A percentile compares a stretch with the other conserved stretches of the same genome.
Conservation (phyloP, 2,329 filamentous ascomycete genomes). For the Verticillium albo-atrum region DNA sequence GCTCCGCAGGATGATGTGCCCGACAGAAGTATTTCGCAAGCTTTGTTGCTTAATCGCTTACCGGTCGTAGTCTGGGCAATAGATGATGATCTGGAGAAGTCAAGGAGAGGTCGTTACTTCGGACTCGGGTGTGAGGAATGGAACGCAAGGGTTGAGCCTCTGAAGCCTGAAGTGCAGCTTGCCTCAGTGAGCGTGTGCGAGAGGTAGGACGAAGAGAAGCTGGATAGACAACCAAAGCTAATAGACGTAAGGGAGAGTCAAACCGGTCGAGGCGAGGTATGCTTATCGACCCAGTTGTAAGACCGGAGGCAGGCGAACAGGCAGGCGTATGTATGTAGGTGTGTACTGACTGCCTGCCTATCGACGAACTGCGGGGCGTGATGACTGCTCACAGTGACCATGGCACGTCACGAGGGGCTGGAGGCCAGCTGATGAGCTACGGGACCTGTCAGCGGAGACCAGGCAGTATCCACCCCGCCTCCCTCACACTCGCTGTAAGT, state of each 20-base stretch:
- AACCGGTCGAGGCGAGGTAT: not conserved
- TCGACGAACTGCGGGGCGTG: not conserved
- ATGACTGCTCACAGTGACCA: not conserved
- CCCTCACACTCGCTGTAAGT: no score
- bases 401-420: not conserved
- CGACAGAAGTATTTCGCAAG: not conserved
- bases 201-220: not conserved
- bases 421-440: not conserved
- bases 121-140: no score
- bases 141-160: no score
- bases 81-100: no score
- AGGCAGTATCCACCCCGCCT: no score
- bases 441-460: no score
- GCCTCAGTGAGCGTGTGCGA: not conserved
- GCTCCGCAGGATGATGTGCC: not conserved
- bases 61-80: no score
- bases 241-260: not conserved
- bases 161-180: no score
- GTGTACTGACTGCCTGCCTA: not conserved
- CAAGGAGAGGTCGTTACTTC: no score
- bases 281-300: not conserved
- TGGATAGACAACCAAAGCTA: not conserved
- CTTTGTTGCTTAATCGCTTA: no score
- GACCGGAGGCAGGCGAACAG: not conserved
- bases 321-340: not conserved